Conservation (phyloP, 495 filamentous ascomycete species). For the Barbatosphaeria neglecta region DNA sequence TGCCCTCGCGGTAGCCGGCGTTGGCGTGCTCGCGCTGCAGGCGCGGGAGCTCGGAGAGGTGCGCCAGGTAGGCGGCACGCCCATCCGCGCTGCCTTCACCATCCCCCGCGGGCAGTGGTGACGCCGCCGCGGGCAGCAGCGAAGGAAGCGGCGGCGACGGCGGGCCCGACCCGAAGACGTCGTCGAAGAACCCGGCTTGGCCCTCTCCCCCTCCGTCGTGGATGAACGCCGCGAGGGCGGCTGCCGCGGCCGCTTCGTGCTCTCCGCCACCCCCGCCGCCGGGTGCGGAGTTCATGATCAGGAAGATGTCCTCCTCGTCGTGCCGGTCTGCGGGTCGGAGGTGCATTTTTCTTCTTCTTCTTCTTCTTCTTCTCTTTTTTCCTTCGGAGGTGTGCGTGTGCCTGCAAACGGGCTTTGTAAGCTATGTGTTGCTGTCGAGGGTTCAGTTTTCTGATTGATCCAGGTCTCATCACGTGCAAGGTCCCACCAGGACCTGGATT, state of each 20-base stretch:
- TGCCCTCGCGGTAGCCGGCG: constrained; percentile 84
- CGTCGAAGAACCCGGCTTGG: background rate
- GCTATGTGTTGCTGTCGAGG: background rate
- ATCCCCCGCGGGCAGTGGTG: too few species aligned
- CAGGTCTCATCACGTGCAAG: background rate
- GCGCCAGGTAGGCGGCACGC: constrained; percentile 11
- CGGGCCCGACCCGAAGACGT: background rate
- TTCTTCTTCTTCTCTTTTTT: background rate
- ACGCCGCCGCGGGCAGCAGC: too few species aligned
- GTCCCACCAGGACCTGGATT: too few species aligned
- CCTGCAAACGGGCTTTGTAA: too few species aligned
- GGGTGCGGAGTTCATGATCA: background rate
- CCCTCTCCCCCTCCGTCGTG: background rate
- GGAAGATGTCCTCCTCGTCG: background rate
- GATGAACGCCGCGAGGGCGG: too few species aligned
- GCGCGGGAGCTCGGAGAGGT: constrained; percentile 62
- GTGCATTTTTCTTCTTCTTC: background rate
- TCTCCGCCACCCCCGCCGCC: background rate
- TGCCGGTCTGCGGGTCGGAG: background rate
- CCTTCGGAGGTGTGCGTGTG: background rate
- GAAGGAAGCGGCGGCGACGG: too few species aligned
- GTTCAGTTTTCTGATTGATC: background rate
- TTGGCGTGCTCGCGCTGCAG: constrained; percentile 65
- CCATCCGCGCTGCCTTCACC: too few species aligned
- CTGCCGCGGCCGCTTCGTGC: background rate